A percentile compares a stretch with the other conserved stretches of the same genome.
Evolutionary conservation across 176 grass and related monocot species (phyloP).

Genomic region (Eleusine coracana): DNA sequence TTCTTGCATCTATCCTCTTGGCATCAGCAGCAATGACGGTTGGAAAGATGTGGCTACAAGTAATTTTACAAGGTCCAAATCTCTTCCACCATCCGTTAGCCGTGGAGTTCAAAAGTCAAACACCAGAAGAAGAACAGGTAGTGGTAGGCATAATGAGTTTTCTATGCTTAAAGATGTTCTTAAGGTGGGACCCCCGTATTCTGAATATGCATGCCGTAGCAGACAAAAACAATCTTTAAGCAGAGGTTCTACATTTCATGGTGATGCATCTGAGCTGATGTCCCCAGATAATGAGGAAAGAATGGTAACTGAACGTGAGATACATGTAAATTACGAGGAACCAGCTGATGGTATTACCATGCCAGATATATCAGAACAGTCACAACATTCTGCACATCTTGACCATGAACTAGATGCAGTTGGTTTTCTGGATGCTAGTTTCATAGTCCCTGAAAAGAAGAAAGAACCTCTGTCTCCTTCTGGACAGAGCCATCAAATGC

Average conservation of each 20-base stretch:
- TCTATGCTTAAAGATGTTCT: slow-evolving; percentile 89
- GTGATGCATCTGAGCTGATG: slow-evolving; percentile 36
- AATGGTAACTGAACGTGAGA: slow-evolving; percentile 62
- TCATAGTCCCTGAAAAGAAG: slow-evolving; percentile 34
- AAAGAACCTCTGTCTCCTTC: slow-evolving; percentile 21
- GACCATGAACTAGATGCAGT: slow-evolving; percentile 38
- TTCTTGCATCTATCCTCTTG: slow-evolving; percentile 37
- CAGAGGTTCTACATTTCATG: slow-evolving; percentile 38
- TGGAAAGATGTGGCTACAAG: slow-evolving; percentile 54
- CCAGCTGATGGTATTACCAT: slow-evolving; percentile 27
- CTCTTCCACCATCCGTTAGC: slow-evolving; percentile 61
- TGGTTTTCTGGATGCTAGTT: slow-evolving; percentile 27
- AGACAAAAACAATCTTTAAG: slow-evolving; percentile 44
- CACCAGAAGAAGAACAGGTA: slow-evolving; percentile 56
- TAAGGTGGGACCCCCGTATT: slow-evolving; percentile 60
- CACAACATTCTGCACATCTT: slow-evolving; percentile 35
- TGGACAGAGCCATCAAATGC: slow-evolving; percentile 37
- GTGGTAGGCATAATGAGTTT: slow-evolving; percentile 60
- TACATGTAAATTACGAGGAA: slow-evolving; percentile 83
- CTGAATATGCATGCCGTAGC: slow-evolving; percentile 41
- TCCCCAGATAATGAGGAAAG: slow-evolving; percentile 48
- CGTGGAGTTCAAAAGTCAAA: slow-evolving; percentile 55
- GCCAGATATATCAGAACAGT: slow-evolving; percentile 40
- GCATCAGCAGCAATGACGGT: slow-evolving; percentile 67
- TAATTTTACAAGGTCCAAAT: slow-evolving; percentile 72